Conservation (phyloP, 2,329 filamentous ascomycete species). For the Colletotrichum shisoi region DNA sequence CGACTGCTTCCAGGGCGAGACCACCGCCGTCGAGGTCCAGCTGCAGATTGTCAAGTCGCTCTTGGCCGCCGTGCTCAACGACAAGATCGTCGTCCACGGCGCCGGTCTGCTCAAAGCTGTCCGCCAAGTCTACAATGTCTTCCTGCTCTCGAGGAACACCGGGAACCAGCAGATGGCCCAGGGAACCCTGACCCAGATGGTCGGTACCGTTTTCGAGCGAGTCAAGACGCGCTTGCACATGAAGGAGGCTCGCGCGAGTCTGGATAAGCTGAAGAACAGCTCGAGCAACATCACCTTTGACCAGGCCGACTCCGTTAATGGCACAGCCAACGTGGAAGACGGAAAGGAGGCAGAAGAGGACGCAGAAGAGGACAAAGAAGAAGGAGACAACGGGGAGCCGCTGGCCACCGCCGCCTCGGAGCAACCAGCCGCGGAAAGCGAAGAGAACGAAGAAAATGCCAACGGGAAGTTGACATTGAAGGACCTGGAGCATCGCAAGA, state of each 20-base stretch:
- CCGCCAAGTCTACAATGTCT: conserved; percentile 98
- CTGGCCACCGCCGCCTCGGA: conserved; percentile 44
- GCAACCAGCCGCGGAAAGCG: conserved; percentile 45
- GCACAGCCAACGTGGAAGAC: conserved; percentile 48
- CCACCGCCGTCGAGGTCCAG: conserved; percentile 89
- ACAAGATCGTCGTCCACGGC: conserved; percentile 98
- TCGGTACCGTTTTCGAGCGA: conserved; percentile 95
- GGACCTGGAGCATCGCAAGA: conserved; percentile 72
- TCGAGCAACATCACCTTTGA: conserved; percentile 63
- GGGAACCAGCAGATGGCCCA: conserved; percentile 97
- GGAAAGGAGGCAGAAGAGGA: conserved; percentile 51
- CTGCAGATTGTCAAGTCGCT: conserved; percentile 98
- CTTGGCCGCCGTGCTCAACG: conserved; percentile 92
- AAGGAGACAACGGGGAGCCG: conserved; percentile 27
- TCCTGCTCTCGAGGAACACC: conserved; percentile 90
- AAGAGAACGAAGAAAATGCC: conserved; percentile 45
- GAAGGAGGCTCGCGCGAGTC: conserved; percentile 78
- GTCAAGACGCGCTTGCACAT: conserved; percentile 86
- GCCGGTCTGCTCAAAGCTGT: conserved; percentile 95
- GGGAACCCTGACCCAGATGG: conserved; percentile 97
- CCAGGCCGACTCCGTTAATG: conserved; percentile 52
- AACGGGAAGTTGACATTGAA: conserved; percentile 70
- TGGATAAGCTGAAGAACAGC: conserved; percentile 61
- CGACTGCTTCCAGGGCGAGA: conserved; percentile 97
- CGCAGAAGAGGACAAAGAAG: conserved; percentile 46